Evolutionary conservation across 1,284 basidiomycete species (phyloP).

Genomic region (Papiliotrema laurentii): DNA sequence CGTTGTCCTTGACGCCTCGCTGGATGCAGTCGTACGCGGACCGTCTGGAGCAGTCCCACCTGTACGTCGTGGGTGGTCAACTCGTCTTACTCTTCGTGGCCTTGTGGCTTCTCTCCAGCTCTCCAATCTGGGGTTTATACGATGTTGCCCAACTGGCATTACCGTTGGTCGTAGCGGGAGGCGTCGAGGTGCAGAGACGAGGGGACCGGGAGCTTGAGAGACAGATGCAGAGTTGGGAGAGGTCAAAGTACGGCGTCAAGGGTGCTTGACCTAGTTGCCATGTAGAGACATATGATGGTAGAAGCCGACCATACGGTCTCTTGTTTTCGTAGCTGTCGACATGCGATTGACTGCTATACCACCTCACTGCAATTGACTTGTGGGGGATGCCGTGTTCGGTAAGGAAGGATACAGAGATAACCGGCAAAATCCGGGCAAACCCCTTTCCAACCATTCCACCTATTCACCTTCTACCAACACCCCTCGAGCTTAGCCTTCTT

Average conservation of each 20-base stretch:
- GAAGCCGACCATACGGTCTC: no score
- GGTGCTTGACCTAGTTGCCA: constrained; percentile 20
- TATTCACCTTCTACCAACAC: no score
- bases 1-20: constrained; percentile 28
- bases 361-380: no score
- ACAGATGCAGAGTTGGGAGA: constrained; percentile 24
- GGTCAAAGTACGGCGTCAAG: constrained; percentile 31
- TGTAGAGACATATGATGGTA: no score
- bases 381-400: no score
- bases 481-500: no score
- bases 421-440: no score
- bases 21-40: constrained; percentile 11
- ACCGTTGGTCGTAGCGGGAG: constrained; percentile 28
- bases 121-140: constrained; percentile 2
- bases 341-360: no score
- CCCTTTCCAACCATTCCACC: no score
- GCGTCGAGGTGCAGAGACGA: constrained; percentile 29
- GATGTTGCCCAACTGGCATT: constrained; percentile 29
- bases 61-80: constrained; percentile 17
- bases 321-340: no score
- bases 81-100: constrained; percentile 19
- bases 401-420: no score
- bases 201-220: constrained; percentile 24
- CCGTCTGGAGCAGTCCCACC: constrained; percentile 6
- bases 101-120: neutral